phyloP scores from a whole-genome alignment of 345 rosid genomes.

The Eucalyptus curtisii region DNA sequence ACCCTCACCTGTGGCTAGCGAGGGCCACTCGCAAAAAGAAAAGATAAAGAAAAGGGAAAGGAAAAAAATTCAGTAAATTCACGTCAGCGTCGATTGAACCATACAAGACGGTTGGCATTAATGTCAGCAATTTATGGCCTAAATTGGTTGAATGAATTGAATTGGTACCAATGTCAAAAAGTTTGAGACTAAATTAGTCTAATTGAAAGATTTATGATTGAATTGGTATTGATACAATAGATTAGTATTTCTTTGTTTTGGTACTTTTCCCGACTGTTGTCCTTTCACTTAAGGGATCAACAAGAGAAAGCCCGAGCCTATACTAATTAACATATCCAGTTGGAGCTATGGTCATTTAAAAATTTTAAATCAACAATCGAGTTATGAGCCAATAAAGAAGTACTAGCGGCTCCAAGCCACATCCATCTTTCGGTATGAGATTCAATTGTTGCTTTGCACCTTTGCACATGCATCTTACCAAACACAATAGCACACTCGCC shows the following conservation, averaged over 20 bases:
- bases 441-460: not conserved
- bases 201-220: no score
- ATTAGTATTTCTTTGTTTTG: no score
- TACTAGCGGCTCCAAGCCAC: not conserved
- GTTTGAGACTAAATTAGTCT: no score
- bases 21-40: no score
- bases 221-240: no score
- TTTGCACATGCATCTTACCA: not conserved
- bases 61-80: no score
- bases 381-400: not conserved
- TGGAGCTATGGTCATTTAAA: not conserved
- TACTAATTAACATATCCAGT: not conserved
- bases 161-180: no score
- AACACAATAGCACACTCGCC: not conserved
- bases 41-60: no score
- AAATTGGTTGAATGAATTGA: no score
- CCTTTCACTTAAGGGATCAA: not conserved
- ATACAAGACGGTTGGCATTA: no score
- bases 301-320: not conserved
- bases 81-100: fast-evolving
- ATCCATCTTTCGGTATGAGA: not conserved
- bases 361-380: not conserved
- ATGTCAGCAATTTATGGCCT: no score
- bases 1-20: no score
- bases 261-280: not conserved